Evolutionary conservation across 1,139 yeast genomes (phyloP).

Genomic region (Blastobotrys elegans): DNA sequence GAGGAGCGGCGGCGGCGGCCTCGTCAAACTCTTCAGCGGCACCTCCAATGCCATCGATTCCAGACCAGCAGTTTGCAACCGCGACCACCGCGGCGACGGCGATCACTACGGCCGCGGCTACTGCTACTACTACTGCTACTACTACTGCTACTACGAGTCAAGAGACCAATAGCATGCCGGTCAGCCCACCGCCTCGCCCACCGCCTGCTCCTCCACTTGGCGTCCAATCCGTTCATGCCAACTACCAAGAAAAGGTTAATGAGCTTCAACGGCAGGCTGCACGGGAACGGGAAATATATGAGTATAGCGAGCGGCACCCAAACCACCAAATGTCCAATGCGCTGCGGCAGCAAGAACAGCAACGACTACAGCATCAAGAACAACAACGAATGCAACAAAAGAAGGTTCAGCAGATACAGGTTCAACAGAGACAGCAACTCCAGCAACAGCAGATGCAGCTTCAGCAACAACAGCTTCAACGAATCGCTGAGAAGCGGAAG

Average conservation of each 20-base stretch:
- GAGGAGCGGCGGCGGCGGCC: no score
- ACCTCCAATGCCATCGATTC: neutral
- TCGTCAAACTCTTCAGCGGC: neutral
- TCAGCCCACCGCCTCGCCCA: constrained; percentile 38
- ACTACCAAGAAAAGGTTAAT: constrained; percentile 18
- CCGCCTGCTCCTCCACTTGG: constrained; percentile 41
- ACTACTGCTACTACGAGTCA: neutral
- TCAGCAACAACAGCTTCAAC: constrained; percentile 16
- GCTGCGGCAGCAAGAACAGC: constrained; percentile 17
- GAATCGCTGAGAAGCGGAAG: constrained; percentile 13
- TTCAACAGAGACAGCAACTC: constrained; percentile 14
- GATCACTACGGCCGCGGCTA: neutral
- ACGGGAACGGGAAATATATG: constrained; percentile 16
- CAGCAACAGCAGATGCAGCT: constrained; percentile 18
- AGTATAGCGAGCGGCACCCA: constrained; percentile 15
- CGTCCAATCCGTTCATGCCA: constrained; percentile 33
- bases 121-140: neutral
- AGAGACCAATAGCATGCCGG: neutral
- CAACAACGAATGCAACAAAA: constrained; percentile 16
- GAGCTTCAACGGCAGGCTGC: constrained; percentile 19
- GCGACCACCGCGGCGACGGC: neutral
- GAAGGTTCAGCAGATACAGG: constrained; percentile 17
- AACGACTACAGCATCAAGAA: constrained; percentile 16
- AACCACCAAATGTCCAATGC: constrained; percentile 13
- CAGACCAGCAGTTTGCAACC: neutral